Evolutionary conservation across 345 rosid genomes (phyloP).

Genomic region (Euphorbia pulcherrima): DNA sequence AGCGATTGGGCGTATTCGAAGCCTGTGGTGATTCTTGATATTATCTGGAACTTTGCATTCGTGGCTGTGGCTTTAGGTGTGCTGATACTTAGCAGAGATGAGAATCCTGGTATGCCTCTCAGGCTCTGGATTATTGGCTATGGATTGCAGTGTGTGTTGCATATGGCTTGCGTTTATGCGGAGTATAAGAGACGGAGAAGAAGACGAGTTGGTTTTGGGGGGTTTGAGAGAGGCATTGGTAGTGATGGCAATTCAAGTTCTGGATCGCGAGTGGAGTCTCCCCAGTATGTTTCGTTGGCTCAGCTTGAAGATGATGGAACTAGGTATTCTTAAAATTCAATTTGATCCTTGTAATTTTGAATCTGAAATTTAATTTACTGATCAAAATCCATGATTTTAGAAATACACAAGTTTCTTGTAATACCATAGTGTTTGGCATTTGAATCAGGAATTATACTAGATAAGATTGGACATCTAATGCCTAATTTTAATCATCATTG

Average conservation of each 20-base stretch:
- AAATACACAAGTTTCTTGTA: background rate
- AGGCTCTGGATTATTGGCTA: constrained; percentile 84
- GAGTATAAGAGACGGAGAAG: constrained; percentile 72
- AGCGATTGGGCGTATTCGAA: constrained; percentile 98
- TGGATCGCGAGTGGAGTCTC: constrained; percentile 43
- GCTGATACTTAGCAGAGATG: constrained; percentile 55
- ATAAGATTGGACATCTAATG: background rate
- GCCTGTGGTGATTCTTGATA: constrained; percentile 81
- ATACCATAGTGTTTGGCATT: too few species aligned
- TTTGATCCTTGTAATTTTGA: background rate
- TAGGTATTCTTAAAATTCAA: constrained; percentile 39
- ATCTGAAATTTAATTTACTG: background rate
- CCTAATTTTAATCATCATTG: background rate
- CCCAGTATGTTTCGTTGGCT: constrained; percentile 60
- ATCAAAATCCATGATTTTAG: background rate
- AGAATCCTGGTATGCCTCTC: constrained; percentile 66
- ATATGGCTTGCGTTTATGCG: constrained; percentile 72
- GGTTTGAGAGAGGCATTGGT: constrained; percentile 24
- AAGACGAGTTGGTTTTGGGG: constrained; percentile 33
- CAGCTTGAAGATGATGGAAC: constrained; percentile 56
- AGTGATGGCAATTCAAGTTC: constrained; percentile 48
- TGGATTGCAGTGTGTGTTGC: constrained; percentile 75
- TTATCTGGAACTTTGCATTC: constrained; percentile 81
- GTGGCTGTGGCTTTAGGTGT: constrained; percentile 64
- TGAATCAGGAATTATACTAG: background rate